Base-by-base conservation (phyloP, 2,329 filamentous ascomycete species). In the Cordyceps cateniannulata region DNA sequence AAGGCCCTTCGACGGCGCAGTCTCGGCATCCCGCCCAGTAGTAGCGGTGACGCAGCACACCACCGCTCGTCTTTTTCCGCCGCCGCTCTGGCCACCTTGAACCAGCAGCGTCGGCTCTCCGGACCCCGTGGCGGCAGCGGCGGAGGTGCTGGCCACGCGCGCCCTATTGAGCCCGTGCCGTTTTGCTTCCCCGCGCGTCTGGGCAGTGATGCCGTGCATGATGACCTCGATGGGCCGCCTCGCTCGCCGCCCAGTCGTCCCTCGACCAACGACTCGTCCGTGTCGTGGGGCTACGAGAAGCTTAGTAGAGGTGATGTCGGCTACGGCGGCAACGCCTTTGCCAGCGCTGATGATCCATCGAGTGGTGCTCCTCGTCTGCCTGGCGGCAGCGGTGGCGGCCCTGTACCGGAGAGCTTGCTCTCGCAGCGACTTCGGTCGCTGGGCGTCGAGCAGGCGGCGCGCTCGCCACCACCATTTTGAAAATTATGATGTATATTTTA, bases 381-480 rank as follows among this genome's bases (percentile, higher is more conserved):
- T 10, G 9, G 18, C 5, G 62, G 68, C 73, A 2, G 76, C 72
- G n/a, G 75, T 74, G 1, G 79, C 83, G 10, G 50, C 16, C 48
- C 49, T 4, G 25, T 12, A 3, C 10, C 54, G 5, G 87, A 91
- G 67, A 84, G 89, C 3, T 73, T 95, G 18, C 75, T 95, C 18
- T 90, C 90, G 12, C 85, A 85, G 69, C 81, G 85, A 61, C 75
- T 93, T 49, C 81, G 85, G 65, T 83, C 84, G 6, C 74, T 90
- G 6, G 88, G 85, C 42, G 78, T 79, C 25, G 72, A 79, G 62
- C 65, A 64, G 27, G 40, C 35, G 20, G 24, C 22, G 38, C 38
- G 50, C 10, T 60, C 62, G 22, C 62, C 47, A 42, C 35, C 18
- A 40, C 44, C 52, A 27, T 42, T 20, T 54, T 58, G 29, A 56